Evolutionary conservation across 192 early-diverging fungal genomes (phyloP).

Genomic region (Pilaira anomala): DNA sequence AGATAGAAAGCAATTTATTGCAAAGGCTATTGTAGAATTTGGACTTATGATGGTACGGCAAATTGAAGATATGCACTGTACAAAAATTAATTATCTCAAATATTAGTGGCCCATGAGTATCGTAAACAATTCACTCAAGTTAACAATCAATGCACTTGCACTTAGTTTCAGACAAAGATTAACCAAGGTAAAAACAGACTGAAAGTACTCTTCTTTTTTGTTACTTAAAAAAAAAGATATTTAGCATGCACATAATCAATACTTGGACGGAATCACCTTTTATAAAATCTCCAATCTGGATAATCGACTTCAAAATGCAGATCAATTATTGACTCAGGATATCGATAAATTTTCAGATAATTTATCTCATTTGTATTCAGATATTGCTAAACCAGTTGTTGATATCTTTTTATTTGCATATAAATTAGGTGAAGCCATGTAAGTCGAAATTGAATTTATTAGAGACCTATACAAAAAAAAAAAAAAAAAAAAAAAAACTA

Average conservation of each 20-base stretch:
- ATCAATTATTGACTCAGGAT: slow-evolving; percentile 69
- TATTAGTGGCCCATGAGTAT: slow-evolving; percentile 60
- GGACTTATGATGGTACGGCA: slow-evolving; percentile 58
- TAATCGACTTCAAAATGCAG: slow-evolving; percentile 70
- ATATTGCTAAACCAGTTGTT: slow-evolving; percentile 71
- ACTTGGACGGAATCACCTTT: slow-evolving; percentile 72
- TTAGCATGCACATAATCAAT: slow-evolving; percentile 63
- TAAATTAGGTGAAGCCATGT: slow-evolving; percentile 66
- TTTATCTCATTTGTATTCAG: slow-evolving; percentile 68
- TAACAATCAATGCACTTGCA: slow-evolving; percentile 53
- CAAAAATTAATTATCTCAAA: slow-evolving; percentile 1
- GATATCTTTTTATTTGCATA: slow-evolving; percentile 75
- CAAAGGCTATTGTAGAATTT: slow-evolving; percentile 61
- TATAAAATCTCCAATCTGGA: slow-evolving; percentile 83
- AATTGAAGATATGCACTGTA: not conserved
- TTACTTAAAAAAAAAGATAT: not conserved
- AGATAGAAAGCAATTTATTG: slow-evolving; percentile 56
- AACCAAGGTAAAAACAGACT: slow-evolving; percentile 40
- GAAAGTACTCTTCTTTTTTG: not conserved
- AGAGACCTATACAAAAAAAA: not conserved
- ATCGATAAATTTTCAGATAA: slow-evolving; percentile 71
- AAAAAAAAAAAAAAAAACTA: not conserved
- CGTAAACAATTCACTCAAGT: slow-evolving; percentile 61
- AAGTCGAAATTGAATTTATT: slow-evolving; percentile 23
- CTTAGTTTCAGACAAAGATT: slow-evolving; percentile 56